phyloP scores from a whole-genome alignment of 2,329 filamentous ascomycete species.

The Diplodia corticola region DNA sequence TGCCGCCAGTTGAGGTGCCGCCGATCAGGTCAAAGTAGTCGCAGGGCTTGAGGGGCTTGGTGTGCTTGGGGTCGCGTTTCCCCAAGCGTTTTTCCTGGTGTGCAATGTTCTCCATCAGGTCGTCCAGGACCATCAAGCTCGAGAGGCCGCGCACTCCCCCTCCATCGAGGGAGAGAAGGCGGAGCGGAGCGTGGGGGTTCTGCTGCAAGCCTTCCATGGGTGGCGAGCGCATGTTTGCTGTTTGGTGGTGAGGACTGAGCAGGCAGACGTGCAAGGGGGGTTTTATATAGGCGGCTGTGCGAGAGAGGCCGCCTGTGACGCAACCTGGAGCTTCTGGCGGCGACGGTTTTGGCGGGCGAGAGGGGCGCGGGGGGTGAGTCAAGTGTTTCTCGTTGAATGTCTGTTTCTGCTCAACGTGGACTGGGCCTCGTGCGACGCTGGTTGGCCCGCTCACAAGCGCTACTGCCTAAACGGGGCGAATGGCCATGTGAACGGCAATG shows the following conservation, averaged over 20 bases:
- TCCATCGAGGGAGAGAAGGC: constrained; percentile 40
- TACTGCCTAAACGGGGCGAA: constrained; percentile 4
- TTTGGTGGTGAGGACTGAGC: background rate
- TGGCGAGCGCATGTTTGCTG: constrained; percentile 18
- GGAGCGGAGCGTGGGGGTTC: constrained; percentile 36
- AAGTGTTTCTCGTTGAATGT: background rate
- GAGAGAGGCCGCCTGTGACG: constrained; percentile 11
- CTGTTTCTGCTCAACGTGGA: background rate
- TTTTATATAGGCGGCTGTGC: background rate
- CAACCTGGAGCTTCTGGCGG: background rate
- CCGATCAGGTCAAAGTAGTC: constrained; percentile 46
- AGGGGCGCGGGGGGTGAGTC: constrained; percentile 12
- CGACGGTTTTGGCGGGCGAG: background rate
- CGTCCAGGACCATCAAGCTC: constrained; percentile 41
- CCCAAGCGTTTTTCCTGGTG: constrained; percentile 41
- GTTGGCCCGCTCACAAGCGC: background rate
- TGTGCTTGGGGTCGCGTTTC: constrained; percentile 31
- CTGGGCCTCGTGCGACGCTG: background rate
- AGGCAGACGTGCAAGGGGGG: background rate
- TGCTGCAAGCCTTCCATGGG: constrained; percentile 13
- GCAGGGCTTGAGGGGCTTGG: constrained; percentile 37
- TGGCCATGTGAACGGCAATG: background rate
- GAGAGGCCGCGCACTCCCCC: constrained; percentile 43
- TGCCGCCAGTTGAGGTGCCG: constrained; percentile 43
- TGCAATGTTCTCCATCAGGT: constrained; percentile 42